phyloP scores from a whole-genome alignment of 768 basidiomycete species.

The Boletus speciosus region DNA sequence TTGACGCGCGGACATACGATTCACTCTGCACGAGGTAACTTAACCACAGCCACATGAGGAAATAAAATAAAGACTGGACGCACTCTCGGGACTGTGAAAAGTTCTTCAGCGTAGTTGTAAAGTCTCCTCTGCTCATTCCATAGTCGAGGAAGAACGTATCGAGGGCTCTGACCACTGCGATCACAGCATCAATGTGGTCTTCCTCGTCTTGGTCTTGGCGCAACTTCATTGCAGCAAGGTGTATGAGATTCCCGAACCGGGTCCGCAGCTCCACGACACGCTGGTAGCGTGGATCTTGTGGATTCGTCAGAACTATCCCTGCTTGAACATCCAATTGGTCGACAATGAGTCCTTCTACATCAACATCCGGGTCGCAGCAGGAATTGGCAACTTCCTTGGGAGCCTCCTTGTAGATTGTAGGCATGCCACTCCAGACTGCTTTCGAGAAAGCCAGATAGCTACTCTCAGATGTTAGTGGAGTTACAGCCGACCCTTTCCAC shows the following conservation, averaged over 20 bases:
- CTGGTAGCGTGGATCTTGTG: conserved; percentile 71
- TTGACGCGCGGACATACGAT: conserved; percentile 67
- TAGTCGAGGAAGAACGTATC: conserved; percentile 75
- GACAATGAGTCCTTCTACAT: conserved; percentile 69
- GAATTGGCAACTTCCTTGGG: conserved; percentile 54
- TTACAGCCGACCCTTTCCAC: background rate
- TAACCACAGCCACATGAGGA: background rate
- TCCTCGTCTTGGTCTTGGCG: conserved; percentile 62
- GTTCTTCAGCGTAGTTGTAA: conserved; percentile 56
- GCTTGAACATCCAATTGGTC: conserved; percentile 64
- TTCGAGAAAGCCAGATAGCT: conserved; percentile 69
- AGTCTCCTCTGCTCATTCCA: conserved; percentile 56
- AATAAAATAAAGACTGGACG: background rate
- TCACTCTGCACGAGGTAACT: conserved; percentile 40
- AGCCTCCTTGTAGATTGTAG: conserved; percentile 61
- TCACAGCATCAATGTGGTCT: conserved; percentile 84
- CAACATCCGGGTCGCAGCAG: conserved; percentile 58
- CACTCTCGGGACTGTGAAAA: conserved; percentile 31
- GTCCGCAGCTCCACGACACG: conserved; percentile 52
- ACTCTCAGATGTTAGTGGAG: conserved; percentile 2
- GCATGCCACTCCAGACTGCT: conserved; percentile 74
- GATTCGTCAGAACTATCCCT: conserved; percentile 71
- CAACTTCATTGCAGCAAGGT: conserved; percentile 62
- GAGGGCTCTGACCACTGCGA: conserved; percentile 66
- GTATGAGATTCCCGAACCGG: conserved; percentile 65